Percentiles rank a stretch among this genome's conserved stretches.
phyloP scores from a whole-genome alignment of 352 stramenopile species.

The Pythium sukuiense region DNA sequence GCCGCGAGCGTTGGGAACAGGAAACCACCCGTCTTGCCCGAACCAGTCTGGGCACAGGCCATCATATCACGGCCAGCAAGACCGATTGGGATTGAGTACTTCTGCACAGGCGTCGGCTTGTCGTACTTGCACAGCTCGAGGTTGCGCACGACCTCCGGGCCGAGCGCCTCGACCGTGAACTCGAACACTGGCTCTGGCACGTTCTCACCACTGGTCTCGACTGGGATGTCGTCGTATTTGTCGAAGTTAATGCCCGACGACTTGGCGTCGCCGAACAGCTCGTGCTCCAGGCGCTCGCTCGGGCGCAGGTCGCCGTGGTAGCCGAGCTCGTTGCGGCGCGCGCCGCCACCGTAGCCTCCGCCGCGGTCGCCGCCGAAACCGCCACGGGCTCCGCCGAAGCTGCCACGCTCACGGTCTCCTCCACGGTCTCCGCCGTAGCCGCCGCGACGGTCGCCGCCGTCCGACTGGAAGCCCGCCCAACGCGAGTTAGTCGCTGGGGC shows the following conservation, averaged over 20 bases:
- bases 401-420: conserved; percentile 20
- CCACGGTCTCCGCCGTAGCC: conserved; percentile 36
- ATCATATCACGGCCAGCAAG: conserved; percentile 96
- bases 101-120: conserved; percentile 98
- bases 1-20: conserved; percentile 96
- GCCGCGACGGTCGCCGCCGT: conserved; percentile 27
- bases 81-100: conserved; percentile 98
- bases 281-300: conserved; percentile 91
- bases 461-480: conserved; percentile 18
- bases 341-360: conserved; percentile 42
- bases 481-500: conserved; percentile 8
- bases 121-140: conserved; percentile 93
- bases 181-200: conserved; percentile 90
- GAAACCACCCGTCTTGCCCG: conserved; percentile 96
- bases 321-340: conserved; percentile 92
- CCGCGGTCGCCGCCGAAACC: conserved; percentile 9
- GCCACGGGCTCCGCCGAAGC: conserved; percentile 28
- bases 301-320: conserved; percentile 95
- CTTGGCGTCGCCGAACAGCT: conserved; percentile 92
- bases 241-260: conserved; percentile 99
- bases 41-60: conserved; percentile 99
- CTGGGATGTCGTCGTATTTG: conserved; percentile 98
- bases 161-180: conserved; percentile 90
- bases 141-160: conserved; percentile 92
- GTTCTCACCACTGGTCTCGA: conserved; percentile 94